Evolutionary conservation across 2,329 filamentous ascomycete genomes (phyloP).

Genomic region (Ramichloridium luteum): DNA sequence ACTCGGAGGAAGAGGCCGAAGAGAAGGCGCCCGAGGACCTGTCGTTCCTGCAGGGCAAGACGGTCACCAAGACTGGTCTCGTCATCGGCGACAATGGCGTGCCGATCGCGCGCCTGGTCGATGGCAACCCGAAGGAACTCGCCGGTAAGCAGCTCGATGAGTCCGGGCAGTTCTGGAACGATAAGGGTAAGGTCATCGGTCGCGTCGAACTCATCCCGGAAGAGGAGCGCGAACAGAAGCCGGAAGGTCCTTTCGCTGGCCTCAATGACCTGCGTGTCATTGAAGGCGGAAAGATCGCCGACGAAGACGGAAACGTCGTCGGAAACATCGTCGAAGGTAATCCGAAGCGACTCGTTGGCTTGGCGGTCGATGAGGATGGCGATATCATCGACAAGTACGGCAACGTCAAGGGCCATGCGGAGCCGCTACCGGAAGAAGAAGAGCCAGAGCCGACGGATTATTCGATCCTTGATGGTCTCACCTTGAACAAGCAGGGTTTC

Average conservation of each 20-base stretch:
- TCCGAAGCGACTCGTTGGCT: constrained; percentile 57
- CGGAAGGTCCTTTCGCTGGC: constrained; percentile 39
- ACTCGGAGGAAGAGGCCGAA: constrained; percentile 52
- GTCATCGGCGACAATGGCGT: constrained; percentile 39
- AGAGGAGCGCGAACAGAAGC: constrained; percentile 44
- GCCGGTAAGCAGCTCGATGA: constrained; percentile 59
- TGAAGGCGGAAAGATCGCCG: constrained; percentile 36
- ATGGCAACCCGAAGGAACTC: constrained; percentile 52
- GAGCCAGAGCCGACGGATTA: constrained; percentile 40
- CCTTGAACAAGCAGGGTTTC: constrained; percentile 46
- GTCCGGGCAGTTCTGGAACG: constrained; percentile 58
- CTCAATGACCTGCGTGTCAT: constrained; percentile 38
- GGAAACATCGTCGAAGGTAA: constrained; percentile 42
- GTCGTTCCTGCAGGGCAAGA: constrained; percentile 35
- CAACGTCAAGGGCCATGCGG: constrained; percentile 45
- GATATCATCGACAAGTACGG: constrained; percentile 67
- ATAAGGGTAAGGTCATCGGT: constrained; percentile 59
- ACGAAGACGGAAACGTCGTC: constrained; percentile 39
- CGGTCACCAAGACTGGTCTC: constrained; percentile 39
- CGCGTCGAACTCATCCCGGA: constrained; percentile 56
- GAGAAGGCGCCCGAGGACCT: constrained; percentile 33
- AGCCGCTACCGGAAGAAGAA: constrained; percentile 39
- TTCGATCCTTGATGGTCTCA: constrained; percentile 41
- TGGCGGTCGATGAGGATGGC: constrained; percentile 67
- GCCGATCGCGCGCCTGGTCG: constrained; percentile 51